Conservation (phyloP, 345 rosid species). For the Ceriops zippeliana region DNA sequence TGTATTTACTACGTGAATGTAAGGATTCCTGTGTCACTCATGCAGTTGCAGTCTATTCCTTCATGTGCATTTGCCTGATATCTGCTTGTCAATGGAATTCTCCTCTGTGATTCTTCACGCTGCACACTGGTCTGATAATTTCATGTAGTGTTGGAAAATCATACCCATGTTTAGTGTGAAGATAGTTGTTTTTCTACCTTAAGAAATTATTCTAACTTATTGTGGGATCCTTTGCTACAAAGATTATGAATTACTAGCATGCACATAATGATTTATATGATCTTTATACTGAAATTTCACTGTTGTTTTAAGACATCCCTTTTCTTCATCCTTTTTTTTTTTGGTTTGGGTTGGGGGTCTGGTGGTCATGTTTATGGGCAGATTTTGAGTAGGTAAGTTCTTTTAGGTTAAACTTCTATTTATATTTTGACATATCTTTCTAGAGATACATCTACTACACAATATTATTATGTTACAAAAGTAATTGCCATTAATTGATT, state of each 20-base stretch:
- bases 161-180: not conserved
- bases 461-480: too few species aligned
- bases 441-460: too few species aligned
- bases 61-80: not conserved
- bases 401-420: too few species aligned
- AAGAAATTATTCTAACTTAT: not conserved
- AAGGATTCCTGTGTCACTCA: not conserved
- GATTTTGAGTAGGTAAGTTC: too few species aligned
- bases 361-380: too few species aligned
- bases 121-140: not conserved
- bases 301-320: not conserved
- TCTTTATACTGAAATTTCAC: not conserved
- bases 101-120: not conserved
- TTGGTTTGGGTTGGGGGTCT: too few species aligned
- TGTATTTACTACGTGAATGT: not conserved
- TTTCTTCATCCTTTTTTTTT: not conserved
- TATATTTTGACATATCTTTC: too few species aligned
- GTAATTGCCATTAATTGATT: not conserved
- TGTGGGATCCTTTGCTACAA: not conserved
- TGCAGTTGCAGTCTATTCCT: not conserved
- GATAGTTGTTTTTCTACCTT: not conserved
- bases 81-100: not conserved
- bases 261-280: not conserved
- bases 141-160: not conserved
- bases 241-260: not conserved